These are phyloP conservation scores for Mycena chlorophos DNA, from an alignment of 768 basidiomycete genomes.

Conservation along the genomic window DNA sequence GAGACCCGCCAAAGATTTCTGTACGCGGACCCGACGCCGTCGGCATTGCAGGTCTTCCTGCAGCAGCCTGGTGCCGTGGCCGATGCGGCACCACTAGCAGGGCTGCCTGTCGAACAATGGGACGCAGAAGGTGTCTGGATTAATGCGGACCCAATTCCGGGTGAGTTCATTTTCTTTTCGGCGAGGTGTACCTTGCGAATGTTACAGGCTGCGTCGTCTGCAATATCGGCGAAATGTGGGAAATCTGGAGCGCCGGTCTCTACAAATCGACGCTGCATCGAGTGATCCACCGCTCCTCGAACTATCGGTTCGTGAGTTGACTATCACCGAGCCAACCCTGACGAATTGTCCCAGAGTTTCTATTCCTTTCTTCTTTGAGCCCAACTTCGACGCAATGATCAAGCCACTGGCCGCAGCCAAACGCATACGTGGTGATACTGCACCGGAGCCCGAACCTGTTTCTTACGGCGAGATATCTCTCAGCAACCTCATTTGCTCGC, in stretches of 20 bases:
- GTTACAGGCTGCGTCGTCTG: constrained; percentile 65
- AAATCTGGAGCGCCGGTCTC: constrained; percentile 85
- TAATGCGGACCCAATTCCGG: constrained; percentile 78
- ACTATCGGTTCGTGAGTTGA: constrained; percentile 57
- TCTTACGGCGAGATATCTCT: constrained; percentile 48
- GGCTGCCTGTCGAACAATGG: constrained; percentile 53
- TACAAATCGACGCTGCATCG: constrained; percentile 90
- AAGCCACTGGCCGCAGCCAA: constrained; percentile 63
- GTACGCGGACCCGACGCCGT: constrained; percentile 77
- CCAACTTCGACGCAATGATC: constrained; percentile 74
- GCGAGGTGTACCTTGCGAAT: neutral
- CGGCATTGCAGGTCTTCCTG: constrained; percentile 82
- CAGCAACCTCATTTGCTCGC: neutral
- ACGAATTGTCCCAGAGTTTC: constrained; percentile 54
- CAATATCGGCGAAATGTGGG: constrained; percentile 95
- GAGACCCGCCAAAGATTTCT: constrained; percentile 57
- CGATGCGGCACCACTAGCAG: constrained; percentile 29
- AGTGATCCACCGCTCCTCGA: constrained; percentile 74
- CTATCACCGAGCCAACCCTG: neutral
- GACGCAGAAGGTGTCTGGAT: constrained; percentile 73
- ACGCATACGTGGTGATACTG: constrained; percentile 39
- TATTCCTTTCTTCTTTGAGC: constrained; percentile 95
- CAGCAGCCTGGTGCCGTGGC: constrained; percentile 37
- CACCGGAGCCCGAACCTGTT: constrained; percentile 40
- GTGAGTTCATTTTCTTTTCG: constrained; percentile 22